phyloP scores from a whole-genome alignment of 2,329 filamentous ascomycete species.

The Colletotrichum nymphaeae region DNA sequence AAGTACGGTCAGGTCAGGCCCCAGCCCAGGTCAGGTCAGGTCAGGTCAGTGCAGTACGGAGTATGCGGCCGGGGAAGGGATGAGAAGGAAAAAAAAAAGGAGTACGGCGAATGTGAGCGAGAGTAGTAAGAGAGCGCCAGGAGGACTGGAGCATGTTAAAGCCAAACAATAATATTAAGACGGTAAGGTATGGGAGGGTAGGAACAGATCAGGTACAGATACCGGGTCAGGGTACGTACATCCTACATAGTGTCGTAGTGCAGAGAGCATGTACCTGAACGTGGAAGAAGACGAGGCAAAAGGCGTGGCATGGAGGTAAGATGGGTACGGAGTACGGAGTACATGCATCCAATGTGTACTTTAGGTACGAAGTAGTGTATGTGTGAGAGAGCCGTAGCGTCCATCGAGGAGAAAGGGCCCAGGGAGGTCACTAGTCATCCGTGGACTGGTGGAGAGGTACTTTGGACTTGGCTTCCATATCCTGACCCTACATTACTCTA shows the following conservation, averaged over 20 bases:
- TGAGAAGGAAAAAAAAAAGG: slow-evolving; percentile 23
- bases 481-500: slow-evolving; percentile 17
- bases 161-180: slow-evolving; percentile 36
- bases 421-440: background rate
- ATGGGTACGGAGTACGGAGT: background rate
- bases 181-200: slow-evolving; percentile 27
- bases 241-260: slow-evolving; percentile 1
- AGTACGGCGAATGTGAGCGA: slow-evolving; percentile 1
- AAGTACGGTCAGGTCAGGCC: slow-evolving; percentile 29
- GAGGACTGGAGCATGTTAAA: slow-evolving; percentile 35
- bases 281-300: background rate
- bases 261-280: background rate
- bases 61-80: slow-evolving; percentile 33
- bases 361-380: background rate
- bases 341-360: background rate
- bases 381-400: slow-evolving; percentile 7
- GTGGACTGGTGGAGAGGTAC: slow-evolving; percentile 6
- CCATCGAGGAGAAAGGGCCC: background rate
- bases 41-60: slow-evolving; percentile 30
- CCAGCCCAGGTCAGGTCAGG: slow-evolving; percentile 29
- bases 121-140: background rate
- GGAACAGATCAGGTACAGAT: slow-evolving; percentile 4
- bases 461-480: background rate
- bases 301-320: background rate
- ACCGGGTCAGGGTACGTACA: background rate